A percentile compares a stretch with the other conserved stretches of the same genome.
Evolutionary conservation across 345 rosid species (phyloP).

Genomic region (Populus euphratica): DNA sequence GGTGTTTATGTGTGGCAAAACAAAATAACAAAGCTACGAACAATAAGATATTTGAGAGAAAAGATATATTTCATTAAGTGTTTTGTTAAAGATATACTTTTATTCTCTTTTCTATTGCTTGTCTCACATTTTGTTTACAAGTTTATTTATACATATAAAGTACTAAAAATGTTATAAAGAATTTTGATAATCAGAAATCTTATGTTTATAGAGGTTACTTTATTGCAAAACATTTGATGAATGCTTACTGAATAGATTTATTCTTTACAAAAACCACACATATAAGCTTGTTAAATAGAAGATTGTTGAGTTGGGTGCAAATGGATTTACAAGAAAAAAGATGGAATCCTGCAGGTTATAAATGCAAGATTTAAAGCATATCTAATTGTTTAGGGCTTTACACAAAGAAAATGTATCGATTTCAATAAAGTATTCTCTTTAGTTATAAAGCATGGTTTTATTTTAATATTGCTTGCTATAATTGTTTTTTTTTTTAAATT

Average conservation of each 20-base stretch:
- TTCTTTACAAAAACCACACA: neutral
- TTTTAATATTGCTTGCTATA: neutral
- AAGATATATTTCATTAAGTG: no score
- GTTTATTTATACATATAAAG: no score
- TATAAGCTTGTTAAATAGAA: neutral
- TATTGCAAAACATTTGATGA: no score
- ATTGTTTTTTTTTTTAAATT: neutral
- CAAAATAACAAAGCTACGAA: no score
- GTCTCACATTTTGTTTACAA: no score
- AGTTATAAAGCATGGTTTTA: neutral
- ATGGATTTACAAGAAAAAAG: neutral
- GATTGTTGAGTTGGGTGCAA: neutral
- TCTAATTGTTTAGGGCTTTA: neutral
- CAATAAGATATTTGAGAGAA: no score
- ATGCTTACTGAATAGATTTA: neutral
- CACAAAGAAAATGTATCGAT: neutral
- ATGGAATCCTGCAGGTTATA: neutral
- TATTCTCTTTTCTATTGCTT: no score
- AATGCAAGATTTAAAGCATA: neutral
- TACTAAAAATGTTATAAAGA: no score
- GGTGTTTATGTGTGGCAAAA: no score
- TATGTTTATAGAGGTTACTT: no score
- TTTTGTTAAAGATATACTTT: no score
- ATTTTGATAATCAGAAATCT: no score
- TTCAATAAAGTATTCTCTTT: neutral